Base-by-base conservation (phyloP, 2,329 filamentous ascomycete genomes). In the Penicillium decumbens region DNA sequence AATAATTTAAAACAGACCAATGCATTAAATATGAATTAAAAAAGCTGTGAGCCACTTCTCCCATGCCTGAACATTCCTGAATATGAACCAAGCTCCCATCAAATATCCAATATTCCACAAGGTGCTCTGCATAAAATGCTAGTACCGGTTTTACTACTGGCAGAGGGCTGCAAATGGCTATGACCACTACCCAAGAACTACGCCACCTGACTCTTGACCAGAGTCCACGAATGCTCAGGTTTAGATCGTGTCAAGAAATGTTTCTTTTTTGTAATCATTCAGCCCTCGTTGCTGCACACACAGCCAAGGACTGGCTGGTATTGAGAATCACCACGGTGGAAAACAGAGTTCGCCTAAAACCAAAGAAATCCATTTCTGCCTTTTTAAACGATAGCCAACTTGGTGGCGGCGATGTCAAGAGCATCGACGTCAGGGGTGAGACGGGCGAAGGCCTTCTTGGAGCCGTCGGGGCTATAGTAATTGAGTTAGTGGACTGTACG, bases 401-500 rank as follows among this genome's bases (percentile, higher is more conserved):
- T 98, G 77, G 93, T 97, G 70, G 93, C 95, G 60, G 93, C 95
- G 77, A 98, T 96, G 80, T 98, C 93, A 67, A 98, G 87, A 71
- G 93, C 93, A 77, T 98, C 93, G 66, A 97, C 91, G 76, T 98
- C 93, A 58, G 91, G 80, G 50, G 93, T 97, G 62, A 98, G 84
- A 74, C 92, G 88, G 72, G 88, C 90, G 73, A 93, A 98, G 58
- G 93, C 93, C 88, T 98, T 98, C 89, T 98, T 98, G 72, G 85
- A 83, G 70, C 93, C 93, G 73, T 98, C 91, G 60, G 93, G 93
- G 75, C 90, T 91, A 54, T 20, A 33, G 8, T 8, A 27, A 13
- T 28, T 25, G 8, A 47, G 38, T 55, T 49, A 59, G 56, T 55
- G 49, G 57, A 45, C 35, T 8, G 8, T 1, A 15, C 32, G 23